These are phyloP conservation scores for Fusarium subglutinans DNA, from an alignment of 2,329 filamentous ascomycete genomes.

Conservation along the genomic window DNA sequence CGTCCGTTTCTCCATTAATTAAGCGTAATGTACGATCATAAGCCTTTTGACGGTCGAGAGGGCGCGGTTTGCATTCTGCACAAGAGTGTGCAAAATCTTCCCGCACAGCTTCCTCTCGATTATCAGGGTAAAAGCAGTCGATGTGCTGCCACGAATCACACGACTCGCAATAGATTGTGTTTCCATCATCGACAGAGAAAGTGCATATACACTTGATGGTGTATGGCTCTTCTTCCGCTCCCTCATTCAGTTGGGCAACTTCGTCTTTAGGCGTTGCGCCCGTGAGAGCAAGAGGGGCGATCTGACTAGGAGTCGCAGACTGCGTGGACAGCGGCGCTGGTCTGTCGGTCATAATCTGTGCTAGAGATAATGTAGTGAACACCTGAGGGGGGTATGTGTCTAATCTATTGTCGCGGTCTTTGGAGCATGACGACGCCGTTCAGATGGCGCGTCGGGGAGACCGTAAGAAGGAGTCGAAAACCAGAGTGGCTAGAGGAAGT, in stretches of 20 bases:
- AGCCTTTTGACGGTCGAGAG: conserved; percentile 77
- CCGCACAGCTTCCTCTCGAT: conserved; percentile 76
- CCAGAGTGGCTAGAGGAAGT: conserved; percentile 24
- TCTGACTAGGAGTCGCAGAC: conserved; percentile 65
- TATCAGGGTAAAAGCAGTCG: conserved; percentile 87
- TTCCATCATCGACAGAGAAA: conserved; percentile 94
- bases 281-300: conserved; percentile 50
- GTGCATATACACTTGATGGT: conserved; percentile 98
- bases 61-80: conserved; percentile 84
- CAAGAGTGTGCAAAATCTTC: conserved; percentile 84
- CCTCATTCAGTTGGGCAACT: conserved; percentile 58
- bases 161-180: conserved; percentile 93
- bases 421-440: conserved; percentile 68
- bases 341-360: conserved; percentile 71
- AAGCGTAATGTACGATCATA: conserved; percentile 75
- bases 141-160: conserved; percentile 99
- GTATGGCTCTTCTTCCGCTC: conserved; percentile 79
- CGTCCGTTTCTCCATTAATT: conserved; percentile 55
- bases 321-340: conserved; percentile 63
- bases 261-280: conserved; percentile 52
- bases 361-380: conserved; percentile 51
- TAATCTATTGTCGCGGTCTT: conserved; percentile 62
- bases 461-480: conserved; percentile 32
- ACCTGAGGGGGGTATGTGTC: conserved; percentile 51
- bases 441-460: conserved; percentile 52